Conservation (phyloP, 495 filamentous ascomycete genomes). For the Lasiosphaeris hirsuta region DNA sequence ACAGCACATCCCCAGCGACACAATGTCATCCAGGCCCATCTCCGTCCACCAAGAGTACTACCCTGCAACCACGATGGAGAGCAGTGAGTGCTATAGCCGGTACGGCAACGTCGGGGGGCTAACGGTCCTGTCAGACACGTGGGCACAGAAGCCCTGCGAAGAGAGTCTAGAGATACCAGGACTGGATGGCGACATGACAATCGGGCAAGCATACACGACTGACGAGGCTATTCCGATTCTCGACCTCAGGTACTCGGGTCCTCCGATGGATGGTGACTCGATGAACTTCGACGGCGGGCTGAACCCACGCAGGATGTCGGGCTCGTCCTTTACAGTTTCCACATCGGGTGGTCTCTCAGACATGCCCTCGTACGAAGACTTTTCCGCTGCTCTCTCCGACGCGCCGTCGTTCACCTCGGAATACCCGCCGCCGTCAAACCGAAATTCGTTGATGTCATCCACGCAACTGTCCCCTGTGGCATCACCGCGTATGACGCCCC, state of each 20-base stretch:
- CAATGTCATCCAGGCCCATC: constrained; percentile 46
- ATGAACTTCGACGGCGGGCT: constrained; percentile 39
- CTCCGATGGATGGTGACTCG: constrained; percentile 38
- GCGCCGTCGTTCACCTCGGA: constrained; percentile 55
- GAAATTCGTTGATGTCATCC: constrained; percentile 57
- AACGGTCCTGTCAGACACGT: constrained; percentile 41
- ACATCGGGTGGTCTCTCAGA: constrained; percentile 56
- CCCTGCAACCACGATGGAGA: constrained; percentile 45
- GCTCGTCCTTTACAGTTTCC: constrained; percentile 56
- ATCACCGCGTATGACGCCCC: constrained; percentile 56
- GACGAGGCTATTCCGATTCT: constrained; percentile 56
- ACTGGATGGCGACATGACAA: constrained; percentile 49
- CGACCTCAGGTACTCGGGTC: constrained; percentile 44
- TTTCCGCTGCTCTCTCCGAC: constrained; percentile 53
- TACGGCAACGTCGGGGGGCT: constrained; percentile 23
- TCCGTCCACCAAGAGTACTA: constrained; percentile 54
- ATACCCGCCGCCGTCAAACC: constrained; percentile 54
- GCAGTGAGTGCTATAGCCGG: constrained; percentile 41
- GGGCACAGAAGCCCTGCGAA: constrained; percentile 50
- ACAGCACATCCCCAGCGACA: constrained; percentile 46
- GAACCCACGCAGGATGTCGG: constrained; percentile 53
- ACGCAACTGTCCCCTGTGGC: constrained; percentile 58
- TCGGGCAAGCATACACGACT: constrained; percentile 53
- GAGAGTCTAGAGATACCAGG: constrained; percentile 44
- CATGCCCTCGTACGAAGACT: constrained; percentile 58